phyloP scores from a whole-genome alignment of 139 green algal species.

The Asterochloris erici region DNA sequence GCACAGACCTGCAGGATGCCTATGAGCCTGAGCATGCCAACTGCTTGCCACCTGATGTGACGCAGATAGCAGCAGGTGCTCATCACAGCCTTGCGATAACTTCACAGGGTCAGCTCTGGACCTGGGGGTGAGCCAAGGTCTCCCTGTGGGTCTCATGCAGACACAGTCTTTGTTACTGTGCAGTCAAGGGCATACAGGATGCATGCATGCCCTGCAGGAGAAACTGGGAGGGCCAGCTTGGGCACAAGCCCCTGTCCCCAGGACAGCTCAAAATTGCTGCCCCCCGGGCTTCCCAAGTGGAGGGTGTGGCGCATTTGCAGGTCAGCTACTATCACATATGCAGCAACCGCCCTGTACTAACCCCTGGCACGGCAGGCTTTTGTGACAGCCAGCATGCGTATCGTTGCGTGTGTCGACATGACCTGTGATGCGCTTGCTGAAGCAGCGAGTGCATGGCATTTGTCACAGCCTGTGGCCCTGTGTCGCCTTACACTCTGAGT shows the following conservation, averaged over 20 bases:
- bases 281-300: neutral
- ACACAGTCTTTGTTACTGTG: neutral
- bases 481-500: neutral
- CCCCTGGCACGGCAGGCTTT: too few relatives aligned
- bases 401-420: neutral
- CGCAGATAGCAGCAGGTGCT: conserved; percentile 28
- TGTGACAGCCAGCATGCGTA: too few relatives aligned
- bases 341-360: too few relatives aligned
- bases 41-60: conserved; percentile 19
- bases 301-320: neutral
- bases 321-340: neutral
- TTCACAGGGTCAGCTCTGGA: neutral
- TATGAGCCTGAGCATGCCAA: conserved; percentile 31
- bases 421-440: neutral
- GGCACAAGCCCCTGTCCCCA: neutral
- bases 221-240: conserved; percentile 26
- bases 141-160: conserved; percentile 12
- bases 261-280: neutral
- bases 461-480: neutral
- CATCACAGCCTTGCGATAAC: conserved; percentile 33
- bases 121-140: conserved; percentile 15
- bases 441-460: neutral
- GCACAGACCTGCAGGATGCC: neutral
- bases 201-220: too few relatives aligned
- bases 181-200: too few relatives aligned